Base-by-base conservation (phyloP, 129 eudicot species). In the Ambrosia trifida region DNA sequence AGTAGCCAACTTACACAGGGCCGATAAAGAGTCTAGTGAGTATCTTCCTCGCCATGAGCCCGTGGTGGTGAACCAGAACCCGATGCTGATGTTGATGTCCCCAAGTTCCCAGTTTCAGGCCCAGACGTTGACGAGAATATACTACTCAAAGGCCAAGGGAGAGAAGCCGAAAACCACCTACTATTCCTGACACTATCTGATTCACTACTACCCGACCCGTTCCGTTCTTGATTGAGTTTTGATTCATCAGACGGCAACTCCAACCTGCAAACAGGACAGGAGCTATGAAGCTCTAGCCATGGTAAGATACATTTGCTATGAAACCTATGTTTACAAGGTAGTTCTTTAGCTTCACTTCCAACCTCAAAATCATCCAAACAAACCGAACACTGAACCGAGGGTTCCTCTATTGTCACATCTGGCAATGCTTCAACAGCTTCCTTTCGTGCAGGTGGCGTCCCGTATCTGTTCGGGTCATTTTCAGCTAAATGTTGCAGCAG, bases 311-410 rank as follows among this genome's bases (percentile, higher is more conserved):
- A 93, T 11, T 51, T 73, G 50, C 85, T 72, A 61, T 93, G 98
- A 71, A 87, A 93, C 92, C 78, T 85, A 57, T 89, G 98, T 35
- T 89, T 89, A 67, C 98, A 93, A 8, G 98, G 98, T 83, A 91
- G 88, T 70, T 83, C 88, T 70, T 85, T 93, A 3, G 85, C 98
- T 80, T 89, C 83, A 9, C 49, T 51, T 12, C 95, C 87, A 19
- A 82, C 56, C 79, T 93, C 96, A 41, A 86, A 89, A 63, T 93
- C 98, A 51, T 93, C 98, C 75, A 93, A 87, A 70, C 98, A 93
- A 62, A 93, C 87, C 0, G 88, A 83, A 69, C 98, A 93, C 63
- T 88, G 97, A 66, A 84, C 57, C 0, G 72, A 69, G 16, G 33
- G 63, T 66, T 82, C 87, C 41, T 80, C 83, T 3, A 88, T 57